Percentiles rank a stretch among this genome's conserved stretches.
These are phyloP conservation scores for Suillus lakei DNA, from an alignment of 768 basidiomycete species.

Conservation along the genomic window DNA sequence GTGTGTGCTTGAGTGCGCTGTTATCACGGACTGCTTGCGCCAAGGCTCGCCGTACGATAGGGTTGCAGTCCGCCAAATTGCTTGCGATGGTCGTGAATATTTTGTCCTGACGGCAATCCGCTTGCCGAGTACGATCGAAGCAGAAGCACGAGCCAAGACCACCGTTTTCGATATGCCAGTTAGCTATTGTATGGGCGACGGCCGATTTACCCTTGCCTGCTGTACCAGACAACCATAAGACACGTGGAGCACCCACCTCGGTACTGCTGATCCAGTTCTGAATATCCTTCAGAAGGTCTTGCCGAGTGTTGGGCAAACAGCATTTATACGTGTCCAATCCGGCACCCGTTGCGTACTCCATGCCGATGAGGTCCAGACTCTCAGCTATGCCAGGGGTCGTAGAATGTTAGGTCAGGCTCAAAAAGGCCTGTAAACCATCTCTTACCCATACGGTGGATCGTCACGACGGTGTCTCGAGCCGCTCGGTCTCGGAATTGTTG, in stretches of 20 bases:
- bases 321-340: slow-evolving; percentile 1
- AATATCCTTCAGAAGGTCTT: slow-evolving; percentile 18
- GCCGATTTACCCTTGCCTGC: slow-evolving; percentile 25
- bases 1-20: not conserved
- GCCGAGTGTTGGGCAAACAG: slow-evolving; percentile 21
- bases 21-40: not conserved
- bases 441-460: not conserved
- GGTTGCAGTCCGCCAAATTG: not conserved
- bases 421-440: rapidly evolving
- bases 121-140: slow-evolving; percentile 14
- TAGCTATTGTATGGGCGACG: slow-evolving; percentile 22
- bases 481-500: slow-evolving; percentile 1
- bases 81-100: slow-evolving; percentile 8
- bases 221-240: slow-evolving; percentile 19
- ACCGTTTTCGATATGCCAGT: slow-evolving; percentile 8
- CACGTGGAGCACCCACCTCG: not conserved
- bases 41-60: slow-evolving; percentile 1
- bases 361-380: not conserved
- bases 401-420: not conserved
- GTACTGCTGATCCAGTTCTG: slow-evolving; percentile 16
- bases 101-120: not conserved
- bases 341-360: not conserved
- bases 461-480: too few species aligned
- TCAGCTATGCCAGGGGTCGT: not conserved
- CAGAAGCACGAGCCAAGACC: slow-evolving; percentile 21